These are phyloP conservation scores for Sarocladiaceae sp. DNA, from an alignment of 2,329 filamentous ascomycete species.

Conservation along the genomic window DNA sequence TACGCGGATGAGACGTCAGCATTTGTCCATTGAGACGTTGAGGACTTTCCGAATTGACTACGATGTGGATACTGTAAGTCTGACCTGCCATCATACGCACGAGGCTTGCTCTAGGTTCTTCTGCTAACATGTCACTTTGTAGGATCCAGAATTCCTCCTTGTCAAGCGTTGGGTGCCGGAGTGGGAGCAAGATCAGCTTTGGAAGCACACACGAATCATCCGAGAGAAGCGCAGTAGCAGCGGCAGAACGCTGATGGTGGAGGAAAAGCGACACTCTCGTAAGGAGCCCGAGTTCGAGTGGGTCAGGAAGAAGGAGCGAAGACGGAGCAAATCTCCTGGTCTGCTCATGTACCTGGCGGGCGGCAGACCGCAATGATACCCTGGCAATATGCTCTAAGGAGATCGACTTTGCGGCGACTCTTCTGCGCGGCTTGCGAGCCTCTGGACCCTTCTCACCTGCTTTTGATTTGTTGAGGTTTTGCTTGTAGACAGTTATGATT, in stretches of 20 bases:
- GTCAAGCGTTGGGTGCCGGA: constrained; percentile 70
- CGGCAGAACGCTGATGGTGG: constrained; percentile 39
- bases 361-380: constrained; percentile 30
- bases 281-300: constrained; percentile 44
- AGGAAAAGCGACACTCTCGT: constrained; percentile 28
- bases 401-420: too few relatives aligned
- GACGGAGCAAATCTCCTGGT: constrained; percentile 49
- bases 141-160: constrained; percentile 64
- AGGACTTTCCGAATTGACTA: constrained; percentile 50
- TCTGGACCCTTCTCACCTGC: too few relatives aligned
- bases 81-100: too few relatives aligned
- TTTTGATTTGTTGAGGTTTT: too few relatives aligned
- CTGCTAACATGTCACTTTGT: neutral
- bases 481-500: neutral
- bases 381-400: too few relatives aligned
- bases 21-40: constrained; percentile 58
- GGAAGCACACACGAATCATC: constrained; percentile 61
- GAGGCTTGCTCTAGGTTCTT: neutral
- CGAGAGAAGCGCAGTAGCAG: constrained; percentile 42
- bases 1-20: constrained; percentile 55
- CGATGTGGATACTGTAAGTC: constrained; percentile 49
- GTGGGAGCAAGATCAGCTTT: constrained; percentile 64
- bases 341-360: constrained; percentile 54
- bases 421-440: too few relatives aligned
- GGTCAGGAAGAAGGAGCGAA: constrained; percentile 52